Evolutionary conservation across 768 basidiomycete species (phyloP), one percentile per base, ranked within the genome.

Genomic region (Podaxis pistillaris): DNA sequence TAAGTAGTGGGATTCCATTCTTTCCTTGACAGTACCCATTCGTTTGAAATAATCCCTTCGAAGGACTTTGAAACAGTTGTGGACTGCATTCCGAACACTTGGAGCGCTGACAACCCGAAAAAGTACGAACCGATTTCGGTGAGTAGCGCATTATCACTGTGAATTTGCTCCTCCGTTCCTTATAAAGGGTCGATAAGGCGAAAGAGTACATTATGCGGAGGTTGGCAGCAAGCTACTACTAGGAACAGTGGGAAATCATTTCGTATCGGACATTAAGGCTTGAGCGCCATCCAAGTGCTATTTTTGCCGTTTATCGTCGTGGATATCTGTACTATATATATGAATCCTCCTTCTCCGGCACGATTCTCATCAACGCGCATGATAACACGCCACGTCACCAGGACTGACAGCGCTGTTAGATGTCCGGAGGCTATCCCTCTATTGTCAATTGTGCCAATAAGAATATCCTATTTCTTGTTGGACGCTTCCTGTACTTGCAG

Each of bases 31-130:
- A 53, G 15, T 22, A 6, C 17, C n/a, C 36, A 62, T 33, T 36
- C 37, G 36, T 51, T 55, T 52, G 8, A 19, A n/a, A 41, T 54
- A 73, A 67, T 38, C 53, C 40, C 11, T 56, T 69, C 67, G 36
- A 69, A 77, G 79, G 76, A 80, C 70, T 60, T 74, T 53, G 66
- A 79, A 63, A 74, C 74, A 41, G 65, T 81, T 4, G 74, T 86
- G 9, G 82, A 83, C 50, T 78, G 78, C 59, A 73, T 86, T 15
- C 86, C 86, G 0, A 81, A 81, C 6, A 86, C 80, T 41, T 83
- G 80, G 67, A 78, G 76, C 22, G 70, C 70, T 37, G 72, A 77
- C 3, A 72, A 68, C 0, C 83, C 83, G 5, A 83, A 83, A 70
- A 78, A 76, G 54, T 85, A 86, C 66, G 74, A 79, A 52, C 79